Conservation (phyloP, 2,329 filamentous ascomycete genomes). For the Chaetomiaceae sp. region DNA sequence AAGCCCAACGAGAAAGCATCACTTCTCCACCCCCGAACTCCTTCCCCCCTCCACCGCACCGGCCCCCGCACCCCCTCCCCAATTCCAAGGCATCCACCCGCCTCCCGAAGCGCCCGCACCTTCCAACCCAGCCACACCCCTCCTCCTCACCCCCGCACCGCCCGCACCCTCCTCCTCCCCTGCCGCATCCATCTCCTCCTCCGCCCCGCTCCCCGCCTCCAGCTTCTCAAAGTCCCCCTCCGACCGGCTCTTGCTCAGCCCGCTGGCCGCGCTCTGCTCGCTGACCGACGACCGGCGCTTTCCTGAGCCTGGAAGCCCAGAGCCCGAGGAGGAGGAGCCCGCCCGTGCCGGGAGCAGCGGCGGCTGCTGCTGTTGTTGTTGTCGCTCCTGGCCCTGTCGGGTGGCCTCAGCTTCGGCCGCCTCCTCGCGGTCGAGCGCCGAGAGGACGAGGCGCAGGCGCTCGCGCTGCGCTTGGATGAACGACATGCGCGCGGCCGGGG, state of each 20-base stretch:
- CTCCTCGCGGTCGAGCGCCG: conserved; percentile 71
- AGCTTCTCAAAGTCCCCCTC: conserved; percentile 88
- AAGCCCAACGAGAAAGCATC: background rate
- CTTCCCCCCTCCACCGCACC: conserved; percentile 23
- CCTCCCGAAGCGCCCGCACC: too few relatives aligned
- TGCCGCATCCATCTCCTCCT: conserved; percentile 37
- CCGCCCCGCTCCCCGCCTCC: conserved; percentile 63
- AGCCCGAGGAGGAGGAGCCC: too few relatives aligned
- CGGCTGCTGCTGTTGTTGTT: conserved; percentile 19
- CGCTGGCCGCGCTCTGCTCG: conserved; percentile 52
- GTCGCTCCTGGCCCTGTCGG: background rate
- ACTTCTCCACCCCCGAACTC: conserved; percentile 37
- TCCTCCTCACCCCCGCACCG: conserved; percentile 17
- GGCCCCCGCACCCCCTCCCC: conserved; percentile 28
- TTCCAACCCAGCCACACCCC: too few relatives aligned
- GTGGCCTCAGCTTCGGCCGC: conserved; percentile 39
- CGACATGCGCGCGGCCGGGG: conserved; percentile 59
- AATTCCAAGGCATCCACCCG: conserved; percentile 46
- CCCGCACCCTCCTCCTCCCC: conserved; percentile 20
- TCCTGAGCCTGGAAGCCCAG: background rate
- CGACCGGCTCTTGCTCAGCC: conserved; percentile 71
- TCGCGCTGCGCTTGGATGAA: conserved; percentile 78
- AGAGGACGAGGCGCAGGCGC: conserved; percentile 65
- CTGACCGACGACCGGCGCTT: conserved; percentile 35
- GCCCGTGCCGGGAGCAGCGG: background rate